A percentile compares a stretch with the other conserved stretches of the same genome.
These are phyloP conservation scores for Claviceps pazoutovae DNA, from an alignment of 2,329 filamentous ascomycete genomes.

Conservation along the genomic window DNA sequence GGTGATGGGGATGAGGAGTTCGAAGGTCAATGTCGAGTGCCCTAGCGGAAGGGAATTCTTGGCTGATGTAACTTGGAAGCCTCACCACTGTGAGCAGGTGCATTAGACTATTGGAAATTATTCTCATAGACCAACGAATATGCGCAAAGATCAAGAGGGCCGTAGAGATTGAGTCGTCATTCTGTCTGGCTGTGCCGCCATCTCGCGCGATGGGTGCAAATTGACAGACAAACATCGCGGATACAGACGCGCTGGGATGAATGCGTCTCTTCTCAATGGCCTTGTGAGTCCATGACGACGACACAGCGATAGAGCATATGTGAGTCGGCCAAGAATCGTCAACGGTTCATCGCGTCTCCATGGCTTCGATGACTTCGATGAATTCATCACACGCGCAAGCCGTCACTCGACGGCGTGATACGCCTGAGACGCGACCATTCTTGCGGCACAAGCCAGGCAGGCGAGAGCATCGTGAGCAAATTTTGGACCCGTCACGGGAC, in stretches of 20 bases:
- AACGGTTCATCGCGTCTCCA: background rate
- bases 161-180: background rate
- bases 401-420: slow-evolving; percentile 3
- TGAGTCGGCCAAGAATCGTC: background rate
- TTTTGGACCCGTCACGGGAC: background rate
- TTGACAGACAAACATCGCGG: background rate
- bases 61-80: background rate
- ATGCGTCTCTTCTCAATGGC: background rate
- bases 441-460: background rate
- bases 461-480: background rate
- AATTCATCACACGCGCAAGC: background rate
- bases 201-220: background rate
- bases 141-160: background rate
- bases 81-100: background rate
- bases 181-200: background rate
- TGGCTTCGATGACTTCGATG: background rate
- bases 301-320: background rate
- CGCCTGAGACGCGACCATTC: background rate
- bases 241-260: background rate
- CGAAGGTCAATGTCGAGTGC: background rate
- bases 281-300: background rate
- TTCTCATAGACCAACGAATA: background rate
- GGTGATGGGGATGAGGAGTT: slow-evolving; percentile 3
- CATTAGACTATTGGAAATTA: background rate
- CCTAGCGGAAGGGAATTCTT: background rate